Base-by-base conservation (phyloP, 2,329 filamentous ascomycete genomes). In the Penicillium fuscoglaucum region DNA sequence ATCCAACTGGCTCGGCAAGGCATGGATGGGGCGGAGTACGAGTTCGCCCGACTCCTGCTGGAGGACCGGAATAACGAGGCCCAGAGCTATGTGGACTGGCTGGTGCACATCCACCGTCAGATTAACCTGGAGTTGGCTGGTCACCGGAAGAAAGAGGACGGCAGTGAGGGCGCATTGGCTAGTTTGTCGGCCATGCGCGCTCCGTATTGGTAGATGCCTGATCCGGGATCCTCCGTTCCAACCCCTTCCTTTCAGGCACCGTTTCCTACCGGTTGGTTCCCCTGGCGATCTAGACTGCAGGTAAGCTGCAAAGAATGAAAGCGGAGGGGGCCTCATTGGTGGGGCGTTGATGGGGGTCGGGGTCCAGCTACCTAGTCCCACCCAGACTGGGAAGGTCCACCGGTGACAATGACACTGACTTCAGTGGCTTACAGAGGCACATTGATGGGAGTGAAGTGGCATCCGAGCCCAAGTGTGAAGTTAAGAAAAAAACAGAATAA, bases 31-130 rank as follows among this genome's bases (percentile, higher is more conserved):
- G 91, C 93, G 3, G 95, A 99, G 75, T 98, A 92, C 70, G 95
- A 99, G 76, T 99, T 98, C 80, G 95, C 95, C 8, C 83, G 93
- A 53, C 81, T 96, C 77, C 77, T 99, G 65, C 87, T 96, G 33
- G 95, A 99, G 77, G 95, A 99, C 72, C 85, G 95, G 64, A 98
- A 98, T 75, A 96, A 96, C 66, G 95, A 99, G 79, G 95, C 95
- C 37, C 93, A 96, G 78, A 96, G 90, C 72, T 99, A 98, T 76
- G 95, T 98, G 35, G 95, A 99, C 78, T 99, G 95, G 95, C 82
- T 99, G 70, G 95, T 99, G 58, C 90, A 96, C 76, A 84, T 98
- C 62, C 95, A 99, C 77, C 89, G 93, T 68, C 88, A 90, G 66
- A 95, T 99, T 64, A 93, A 96, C 73, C 81, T 96, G 63, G 95